Percentiles rank a stretch among this genome's conserved stretches.
phyloP scores from a whole-genome alignment of 768 basidiomycete genomes.

The Rhizopogon vulgaris region DNA sequence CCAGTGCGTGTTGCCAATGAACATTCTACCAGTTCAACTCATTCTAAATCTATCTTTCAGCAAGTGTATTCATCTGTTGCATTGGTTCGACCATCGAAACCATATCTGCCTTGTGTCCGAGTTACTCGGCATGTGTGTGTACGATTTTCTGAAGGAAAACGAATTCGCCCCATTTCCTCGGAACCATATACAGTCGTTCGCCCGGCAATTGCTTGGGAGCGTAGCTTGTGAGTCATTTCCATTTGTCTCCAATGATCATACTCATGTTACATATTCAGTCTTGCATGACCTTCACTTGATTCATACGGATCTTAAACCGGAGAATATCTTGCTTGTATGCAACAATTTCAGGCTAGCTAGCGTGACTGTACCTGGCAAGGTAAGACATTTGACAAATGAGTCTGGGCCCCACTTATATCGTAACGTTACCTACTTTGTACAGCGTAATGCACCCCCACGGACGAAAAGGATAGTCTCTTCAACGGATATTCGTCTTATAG shows the following conservation, averaged over 20 bases:
- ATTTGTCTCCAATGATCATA: not conserved
- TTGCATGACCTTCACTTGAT: conserved; percentile 86
- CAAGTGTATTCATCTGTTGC: conserved; percentile 94
- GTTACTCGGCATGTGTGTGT: conserved; percentile 93
- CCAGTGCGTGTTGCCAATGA: conserved; percentile 54
- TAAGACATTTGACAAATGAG: conserved; percentile 18
- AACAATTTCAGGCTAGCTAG: conserved; percentile 66
- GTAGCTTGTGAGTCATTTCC: conserved; percentile 74
- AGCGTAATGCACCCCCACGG: conserved; percentile 64
- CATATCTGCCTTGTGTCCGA: conserved; percentile 98
- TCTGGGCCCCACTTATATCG: not conserved
- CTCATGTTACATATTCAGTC: conserved; percentile 43
- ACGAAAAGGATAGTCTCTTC: conserved; percentile 75
- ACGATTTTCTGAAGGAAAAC: conserved; percentile 98
- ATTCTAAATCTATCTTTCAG: conserved; percentile 33
- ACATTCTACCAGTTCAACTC: conserved; percentile 15
- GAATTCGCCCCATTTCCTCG: conserved; percentile 95
- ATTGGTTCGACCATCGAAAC: conserved; percentile 95
- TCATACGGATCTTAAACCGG: conserved; percentile 98
- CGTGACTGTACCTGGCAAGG: conserved; percentile 63
- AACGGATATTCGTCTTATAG: conserved; percentile 92
- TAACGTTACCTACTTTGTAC: conserved; percentile 11
- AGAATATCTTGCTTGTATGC: conserved; percentile 93
- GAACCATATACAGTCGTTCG: conserved; percentile 94
- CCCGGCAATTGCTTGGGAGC: conserved; percentile 83